A percentile compares a stretch with the other conserved stretches of the same genome.
Conservation (phyloP, 1,284 basidiomycete species). For the Puccinia polysora region DNA sequence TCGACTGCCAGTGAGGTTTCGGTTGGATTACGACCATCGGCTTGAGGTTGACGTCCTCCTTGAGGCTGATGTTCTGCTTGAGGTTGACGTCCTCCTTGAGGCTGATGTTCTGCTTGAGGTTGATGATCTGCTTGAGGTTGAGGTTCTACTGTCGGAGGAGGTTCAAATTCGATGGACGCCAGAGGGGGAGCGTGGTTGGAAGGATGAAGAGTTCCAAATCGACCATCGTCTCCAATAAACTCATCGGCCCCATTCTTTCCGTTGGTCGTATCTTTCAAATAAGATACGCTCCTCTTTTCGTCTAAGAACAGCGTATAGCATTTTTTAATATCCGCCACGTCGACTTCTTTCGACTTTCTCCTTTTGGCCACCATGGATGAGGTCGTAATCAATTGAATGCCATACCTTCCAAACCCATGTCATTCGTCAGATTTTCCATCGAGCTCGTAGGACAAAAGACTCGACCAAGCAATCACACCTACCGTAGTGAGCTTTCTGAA, state of each 20-base stretch:
- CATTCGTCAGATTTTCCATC: too few species aligned
- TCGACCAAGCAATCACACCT: background rate
- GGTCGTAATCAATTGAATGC: slow-evolving; percentile 85
- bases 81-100: background rate
- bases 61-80: too few species aligned
- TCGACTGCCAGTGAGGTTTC: too few species aligned
- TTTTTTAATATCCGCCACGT: slow-evolving; percentile 74
- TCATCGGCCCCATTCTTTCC: slow-evolving; percentile 1
- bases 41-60: too few species aligned
- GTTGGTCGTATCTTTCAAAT: slow-evolving; percentile 61
- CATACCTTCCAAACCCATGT: too few species aligned
- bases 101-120: background rate
- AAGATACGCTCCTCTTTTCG: slow-evolving; percentile 88
- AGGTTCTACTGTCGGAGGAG: background rate
- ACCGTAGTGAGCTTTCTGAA: slow-evolving; percentile 60
- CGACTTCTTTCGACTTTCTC: slow-evolving; percentile 68
- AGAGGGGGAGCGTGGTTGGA: too few species aligned
- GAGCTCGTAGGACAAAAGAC: slow-evolving; percentile 52
- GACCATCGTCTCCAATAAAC: slow-evolving; percentile 41
- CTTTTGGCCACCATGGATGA: slow-evolving; percentile 76
- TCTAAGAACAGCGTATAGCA: slow-evolving; percentile 80
- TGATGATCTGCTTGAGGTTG: background rate
- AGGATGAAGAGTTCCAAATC: too few species aligned
- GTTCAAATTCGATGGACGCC: background rate
- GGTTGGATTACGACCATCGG: too few species aligned